phyloP scores from a whole-genome alignment of 2,329 filamentous ascomycete species.

The Magnaporthales sp. region DNA sequence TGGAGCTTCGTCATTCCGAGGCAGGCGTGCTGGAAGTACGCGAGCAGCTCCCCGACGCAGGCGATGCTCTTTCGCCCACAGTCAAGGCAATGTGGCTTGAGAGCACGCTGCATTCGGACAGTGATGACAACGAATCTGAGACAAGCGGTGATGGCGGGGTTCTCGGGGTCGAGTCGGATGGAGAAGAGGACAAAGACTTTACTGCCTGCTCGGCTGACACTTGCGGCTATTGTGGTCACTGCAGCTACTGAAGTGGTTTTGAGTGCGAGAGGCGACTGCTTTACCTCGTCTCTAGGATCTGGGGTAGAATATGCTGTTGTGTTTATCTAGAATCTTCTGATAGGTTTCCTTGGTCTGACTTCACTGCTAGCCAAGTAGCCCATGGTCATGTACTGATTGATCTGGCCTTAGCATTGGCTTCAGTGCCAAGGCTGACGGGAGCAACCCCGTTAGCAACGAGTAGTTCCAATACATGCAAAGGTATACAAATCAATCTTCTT shows the following conservation, averaged over 20 bases:
- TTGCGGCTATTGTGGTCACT: constrained; percentile 17
- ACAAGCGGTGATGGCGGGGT: constrained; percentile 14
- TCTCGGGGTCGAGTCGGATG: constrained; percentile 10
- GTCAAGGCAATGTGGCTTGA: constrained; percentile 16
- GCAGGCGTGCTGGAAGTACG: constrained; percentile 14
- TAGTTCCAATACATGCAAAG: too few relatives aligned
- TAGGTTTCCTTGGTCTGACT: too few relatives aligned
- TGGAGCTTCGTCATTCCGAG: constrained; percentile 17
- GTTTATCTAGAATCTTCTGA: too few relatives aligned
- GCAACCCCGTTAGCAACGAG: too few relatives aligned
- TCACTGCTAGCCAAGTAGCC: too few relatives aligned
- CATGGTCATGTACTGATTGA: too few relatives aligned
- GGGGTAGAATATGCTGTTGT: too few relatives aligned
- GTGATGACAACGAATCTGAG: constrained; percentile 12
- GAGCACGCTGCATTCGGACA: constrained; percentile 1
- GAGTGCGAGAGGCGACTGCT: too few relatives aligned
- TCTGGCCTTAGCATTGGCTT: too few relatives aligned
- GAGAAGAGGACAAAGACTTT: constrained; percentile 11
- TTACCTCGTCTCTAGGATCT: too few relatives aligned
- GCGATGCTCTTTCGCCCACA: constrained; percentile 16
- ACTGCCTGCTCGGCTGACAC: constrained; percentile 13
- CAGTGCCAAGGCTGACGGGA: too few relatives aligned
- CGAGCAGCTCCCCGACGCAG: constrained; percentile 13
- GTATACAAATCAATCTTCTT: too few relatives aligned
- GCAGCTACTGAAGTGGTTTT: constrained; percentile 12